Conservation (phyloP, 192 early-diverging fungal genomes). For the Podila clonocystis region DNA sequence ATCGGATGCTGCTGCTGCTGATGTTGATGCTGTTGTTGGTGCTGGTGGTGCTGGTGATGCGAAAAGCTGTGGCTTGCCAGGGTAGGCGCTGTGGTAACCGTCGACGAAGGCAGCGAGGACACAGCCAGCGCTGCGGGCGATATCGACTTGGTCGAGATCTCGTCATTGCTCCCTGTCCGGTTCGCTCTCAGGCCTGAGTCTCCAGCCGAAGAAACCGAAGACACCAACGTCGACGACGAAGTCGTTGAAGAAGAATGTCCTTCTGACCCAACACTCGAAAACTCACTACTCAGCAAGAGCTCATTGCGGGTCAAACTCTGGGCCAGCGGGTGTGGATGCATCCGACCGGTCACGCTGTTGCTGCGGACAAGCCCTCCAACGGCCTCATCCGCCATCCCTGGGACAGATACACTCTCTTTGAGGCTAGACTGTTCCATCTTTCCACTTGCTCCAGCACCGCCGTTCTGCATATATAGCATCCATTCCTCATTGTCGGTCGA, state of each 20-base stretch:
- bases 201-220: too few species aligned
- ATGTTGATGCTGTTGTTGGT: conserved; percentile 5
- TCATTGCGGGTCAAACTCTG: conserved; percentile 36
- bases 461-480: conserved; percentile 45
- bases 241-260: not conserved
- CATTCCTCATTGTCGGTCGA: conserved; percentile 45
- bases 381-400: too few species aligned
- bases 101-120: too few species aligned
- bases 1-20: conserved; percentile 9
- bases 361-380: not conserved
- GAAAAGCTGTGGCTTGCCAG: too few species aligned
- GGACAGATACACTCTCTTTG: not conserved
- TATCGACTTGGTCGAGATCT: too few species aligned
- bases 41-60: conserved; percentile 13
- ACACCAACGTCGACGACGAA: too few species aligned
- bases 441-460: conserved; percentile 2
- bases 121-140: too few species aligned
- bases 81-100: too few species aligned
- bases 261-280: conserved; percentile 7
- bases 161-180: too few species aligned
- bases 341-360: not conserved
- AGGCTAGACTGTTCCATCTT: not conserved
- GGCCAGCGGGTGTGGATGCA: conserved; percentile 22
- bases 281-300: not conserved
- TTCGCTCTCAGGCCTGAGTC: too few species aligned